A percentile compares a stretch with the other conserved stretches of the same genome.
Conservation (phyloP, 352 stramenopile species). For the Paralagenidium karlingii region DNA sequence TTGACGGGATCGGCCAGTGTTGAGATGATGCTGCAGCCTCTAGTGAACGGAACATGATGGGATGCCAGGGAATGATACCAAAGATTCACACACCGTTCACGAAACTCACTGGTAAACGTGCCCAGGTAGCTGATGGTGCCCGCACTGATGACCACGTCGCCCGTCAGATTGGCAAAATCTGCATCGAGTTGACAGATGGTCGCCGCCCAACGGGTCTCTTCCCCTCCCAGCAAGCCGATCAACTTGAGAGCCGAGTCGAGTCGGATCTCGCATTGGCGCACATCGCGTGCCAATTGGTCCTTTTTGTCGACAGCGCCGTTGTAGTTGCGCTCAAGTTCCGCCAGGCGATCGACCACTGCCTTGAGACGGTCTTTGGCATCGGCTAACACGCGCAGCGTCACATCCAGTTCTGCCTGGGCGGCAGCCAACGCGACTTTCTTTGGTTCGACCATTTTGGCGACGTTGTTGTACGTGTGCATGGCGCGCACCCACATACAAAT, state of each 20-base stretch:
- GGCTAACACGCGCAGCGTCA: slow-evolving; percentile 78
- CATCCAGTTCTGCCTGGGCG: slow-evolving; percentile 77
- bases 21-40: slow-evolving; percentile 77
- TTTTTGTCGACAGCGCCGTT: slow-evolving; percentile 82
- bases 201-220: slow-evolving; percentile 82
- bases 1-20: slow-evolving; percentile 85
- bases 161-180: slow-evolving; percentile 82
- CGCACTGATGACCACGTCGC: slow-evolving; percentile 85
- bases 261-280: slow-evolving; percentile 73
- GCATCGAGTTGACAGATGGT: slow-evolving; percentile 70
- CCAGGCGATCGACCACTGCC: slow-evolving; percentile 78
- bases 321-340: slow-evolving; percentile 84
- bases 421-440: slow-evolving; percentile 82
- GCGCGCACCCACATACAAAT: slow-evolving; percentile 92
- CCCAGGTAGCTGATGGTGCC: slow-evolving; percentile 90
- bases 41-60: slow-evolving; percentile 68
- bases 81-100: slow-evolving; percentile 60
- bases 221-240: slow-evolving; percentile 81
- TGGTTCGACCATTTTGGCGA: slow-evolving; percentile 87
- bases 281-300: slow-evolving; percentile 65
- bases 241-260: slow-evolving; percentile 85
- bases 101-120: slow-evolving; percentile 89
- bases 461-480: slow-evolving; percentile 89
- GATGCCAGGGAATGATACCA: slow-evolving; percentile 76
- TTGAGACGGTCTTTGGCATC: slow-evolving; percentile 72